phyloP scores from a whole-genome alignment of 306 rosid species.

The Citrullus amarus region DNA sequence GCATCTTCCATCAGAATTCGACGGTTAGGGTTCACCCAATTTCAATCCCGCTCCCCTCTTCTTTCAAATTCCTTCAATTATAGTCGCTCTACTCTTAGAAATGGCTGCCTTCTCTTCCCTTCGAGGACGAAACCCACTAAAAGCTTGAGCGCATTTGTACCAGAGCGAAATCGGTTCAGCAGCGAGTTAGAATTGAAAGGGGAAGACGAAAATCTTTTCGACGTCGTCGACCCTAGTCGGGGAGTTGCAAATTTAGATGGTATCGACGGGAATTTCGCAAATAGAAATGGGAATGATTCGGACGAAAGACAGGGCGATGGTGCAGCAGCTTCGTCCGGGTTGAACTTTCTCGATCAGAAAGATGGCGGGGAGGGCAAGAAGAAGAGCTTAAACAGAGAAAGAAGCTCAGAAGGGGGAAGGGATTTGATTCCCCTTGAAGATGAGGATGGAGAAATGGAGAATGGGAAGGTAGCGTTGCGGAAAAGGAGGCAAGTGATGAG shows the following conservation, averaged over 20 bases:
- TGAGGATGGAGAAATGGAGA: slow-evolving; percentile 21
- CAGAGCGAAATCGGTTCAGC: slow-evolving; percentile 18
- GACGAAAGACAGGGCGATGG: neutral
- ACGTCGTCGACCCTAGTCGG: slow-evolving; percentile 16
- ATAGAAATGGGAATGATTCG: slow-evolving; percentile 9
- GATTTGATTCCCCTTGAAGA: slow-evolving; percentile 23
- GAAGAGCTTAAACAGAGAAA: slow-evolving; percentile 4
- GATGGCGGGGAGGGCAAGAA: slow-evolving; percentile 7
- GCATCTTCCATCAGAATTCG: slow-evolving; percentile 24
- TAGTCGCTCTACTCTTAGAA: neutral
- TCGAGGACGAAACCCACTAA: slow-evolving; percentile 9
- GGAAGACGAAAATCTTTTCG: slow-evolving; percentile 13
- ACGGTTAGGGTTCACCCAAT: slow-evolving; percentile 12
- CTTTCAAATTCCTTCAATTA: slow-evolving; percentile 11
- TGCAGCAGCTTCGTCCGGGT: slow-evolving; percentile 9
- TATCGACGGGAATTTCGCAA: neutral
- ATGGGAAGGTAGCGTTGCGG: slow-evolving; percentile 29
- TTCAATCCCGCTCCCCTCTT: slow-evolving; percentile 4
- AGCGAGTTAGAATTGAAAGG: slow-evolving; percentile 42
- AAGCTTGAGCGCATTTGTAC: slow-evolving; percentile 5
- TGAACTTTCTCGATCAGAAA: slow-evolving; percentile 17
- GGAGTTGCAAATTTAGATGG: slow-evolving; percentile 4
- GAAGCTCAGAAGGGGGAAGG: slow-evolving; percentile 17
- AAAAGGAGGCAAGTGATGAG: slow-evolving; percentile 47
- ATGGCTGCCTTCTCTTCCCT: neutral